These are phyloP conservation scores for Tausonia pullulans DNA, from an alignment of 1,284 basidiomycete genomes.

Conservation along the genomic window DNA sequence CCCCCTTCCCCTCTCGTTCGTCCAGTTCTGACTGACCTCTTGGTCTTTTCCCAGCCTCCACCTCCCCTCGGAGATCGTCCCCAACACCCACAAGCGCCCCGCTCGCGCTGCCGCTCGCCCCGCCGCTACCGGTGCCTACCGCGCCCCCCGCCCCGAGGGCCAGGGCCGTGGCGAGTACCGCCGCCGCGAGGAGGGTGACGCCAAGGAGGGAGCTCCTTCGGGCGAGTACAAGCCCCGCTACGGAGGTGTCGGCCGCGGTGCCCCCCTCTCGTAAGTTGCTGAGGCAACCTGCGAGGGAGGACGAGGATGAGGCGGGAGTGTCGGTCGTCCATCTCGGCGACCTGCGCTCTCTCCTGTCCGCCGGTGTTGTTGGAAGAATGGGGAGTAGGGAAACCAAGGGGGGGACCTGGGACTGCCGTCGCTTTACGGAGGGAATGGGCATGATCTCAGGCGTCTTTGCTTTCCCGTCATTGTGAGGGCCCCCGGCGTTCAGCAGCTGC, in stretches of 20 bases:
- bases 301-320: no score
- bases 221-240: conserved; percentile 74
- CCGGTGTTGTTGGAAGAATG: not conserved
- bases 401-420: no score
- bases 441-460: no score
- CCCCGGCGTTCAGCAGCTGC: no score
- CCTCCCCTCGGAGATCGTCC: conserved; percentile 86
- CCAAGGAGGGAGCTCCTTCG: no score
- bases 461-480: no score
- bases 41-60: conserved; percentile 52
- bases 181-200: conserved; percentile 32
- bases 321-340: no score
- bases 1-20: not conserved
- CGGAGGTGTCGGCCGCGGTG: conserved; percentile 78
- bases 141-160: conserved; percentile 58
- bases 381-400: not conserved
- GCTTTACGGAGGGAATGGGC: no score
- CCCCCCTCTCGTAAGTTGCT: conserved; percentile 36
- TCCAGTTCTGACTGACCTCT: conserved; percentile 3
- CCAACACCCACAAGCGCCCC: conserved; percentile 89
- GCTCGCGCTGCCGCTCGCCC: conserved; percentile 55
- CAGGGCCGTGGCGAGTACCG: conserved; percentile 76
- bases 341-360: no score
- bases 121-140: conserved; percentile 71
- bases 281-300: no score